These are phyloP conservation scores for Furcasterigmium sp. DNA, from an alignment of 2,329 filamentous ascomycete species.

Conservation along the genomic window DNA sequence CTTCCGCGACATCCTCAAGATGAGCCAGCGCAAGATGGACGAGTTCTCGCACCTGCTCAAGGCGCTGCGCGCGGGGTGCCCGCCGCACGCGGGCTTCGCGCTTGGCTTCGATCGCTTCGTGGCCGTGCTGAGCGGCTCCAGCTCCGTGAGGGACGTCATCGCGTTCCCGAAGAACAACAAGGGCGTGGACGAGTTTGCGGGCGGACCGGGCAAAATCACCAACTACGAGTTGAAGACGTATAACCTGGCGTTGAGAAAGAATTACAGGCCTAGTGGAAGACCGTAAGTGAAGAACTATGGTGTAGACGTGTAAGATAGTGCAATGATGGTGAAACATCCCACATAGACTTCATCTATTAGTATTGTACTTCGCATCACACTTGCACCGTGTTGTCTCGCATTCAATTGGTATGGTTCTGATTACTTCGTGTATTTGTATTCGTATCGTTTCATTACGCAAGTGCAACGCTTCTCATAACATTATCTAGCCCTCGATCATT, in stretches of 20 bases:
- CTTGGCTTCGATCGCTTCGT: slow-evolving; percentile 86
- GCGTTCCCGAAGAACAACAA: slow-evolving; percentile 93
- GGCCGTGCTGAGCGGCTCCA: slow-evolving; percentile 69
- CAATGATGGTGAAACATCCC: neutral
- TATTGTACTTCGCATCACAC: neutral
- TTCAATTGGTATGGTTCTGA: neutral
- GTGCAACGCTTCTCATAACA: neutral
- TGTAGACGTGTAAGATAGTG: neutral
- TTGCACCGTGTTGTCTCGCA: too few species aligned
- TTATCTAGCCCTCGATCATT: too few species aligned
- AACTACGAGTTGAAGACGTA: slow-evolving; percentile 47
- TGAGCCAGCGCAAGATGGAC: slow-evolving; percentile 64
- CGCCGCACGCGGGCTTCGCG: slow-evolving; percentile 90
- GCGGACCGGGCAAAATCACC: slow-evolving; percentile 66
- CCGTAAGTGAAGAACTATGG: neutral
- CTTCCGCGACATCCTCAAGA: slow-evolving; percentile 76
- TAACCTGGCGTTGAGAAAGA: slow-evolving; percentile 28
- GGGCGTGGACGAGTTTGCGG: slow-evolving; percentile 80
- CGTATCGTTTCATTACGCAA: neutral
- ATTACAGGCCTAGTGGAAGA: too few species aligned
- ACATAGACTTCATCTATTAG: too few species aligned
- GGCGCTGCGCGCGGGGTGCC: slow-evolving; percentile 79
- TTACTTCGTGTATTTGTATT: neutral
- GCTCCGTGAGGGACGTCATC: slow-evolving; percentile 87
- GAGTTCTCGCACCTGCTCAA: slow-evolving; percentile 84